A percentile compares a stretch with the other conserved stretches of the same genome.
These are phyloP conservation scores for Stagonosporopsis chrysanthemi DNA, from an alignment of 2,329 filamentous ascomycete species.

Conservation along the genomic window DNA sequence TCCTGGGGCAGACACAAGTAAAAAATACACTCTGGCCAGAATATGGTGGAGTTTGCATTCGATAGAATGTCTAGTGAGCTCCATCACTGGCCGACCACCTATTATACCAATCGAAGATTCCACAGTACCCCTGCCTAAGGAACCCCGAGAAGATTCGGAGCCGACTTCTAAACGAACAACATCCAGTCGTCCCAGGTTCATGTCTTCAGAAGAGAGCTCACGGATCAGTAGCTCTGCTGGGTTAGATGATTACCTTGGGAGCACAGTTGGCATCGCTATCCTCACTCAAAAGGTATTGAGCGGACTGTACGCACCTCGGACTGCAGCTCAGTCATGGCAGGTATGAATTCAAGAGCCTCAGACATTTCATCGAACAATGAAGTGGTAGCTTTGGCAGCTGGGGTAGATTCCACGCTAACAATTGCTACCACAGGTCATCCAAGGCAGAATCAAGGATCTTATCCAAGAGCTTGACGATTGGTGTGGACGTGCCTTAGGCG, in stretches of 20 bases:
- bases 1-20: conserved; percentile 23
- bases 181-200: not conserved
- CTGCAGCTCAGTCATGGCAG: conserved; percentile 46
- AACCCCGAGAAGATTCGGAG: not conserved
- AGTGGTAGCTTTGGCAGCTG: not conserved
- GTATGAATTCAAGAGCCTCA: conserved; percentile 11
- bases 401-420: conserved; percentile 9
- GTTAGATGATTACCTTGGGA: conserved; percentile 17
- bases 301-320: conserved; percentile 47
- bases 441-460: conserved; percentile 40
- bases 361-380: not conserved
- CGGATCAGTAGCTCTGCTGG: not conserved
- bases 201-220: not conserved
- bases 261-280: conserved; percentile 34
- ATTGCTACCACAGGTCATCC: conserved; percentile 28
- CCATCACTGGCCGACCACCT: conserved; percentile 51
- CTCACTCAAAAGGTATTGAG: conserved; percentile 45
- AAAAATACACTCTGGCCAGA: conserved; percentile 46
- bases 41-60: conserved; percentile 53
- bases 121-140: conserved; percentile 41
- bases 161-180: not conserved
- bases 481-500: conserved; percentile 29
- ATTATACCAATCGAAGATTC: conserved; percentile 44
- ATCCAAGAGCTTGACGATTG: conserved; percentile 45
- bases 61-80: conserved; percentile 48